Evolutionary conservation across 1,139 yeast genomes (phyloP).

Genomic region (Suhomyces ambrosiae): DNA sequence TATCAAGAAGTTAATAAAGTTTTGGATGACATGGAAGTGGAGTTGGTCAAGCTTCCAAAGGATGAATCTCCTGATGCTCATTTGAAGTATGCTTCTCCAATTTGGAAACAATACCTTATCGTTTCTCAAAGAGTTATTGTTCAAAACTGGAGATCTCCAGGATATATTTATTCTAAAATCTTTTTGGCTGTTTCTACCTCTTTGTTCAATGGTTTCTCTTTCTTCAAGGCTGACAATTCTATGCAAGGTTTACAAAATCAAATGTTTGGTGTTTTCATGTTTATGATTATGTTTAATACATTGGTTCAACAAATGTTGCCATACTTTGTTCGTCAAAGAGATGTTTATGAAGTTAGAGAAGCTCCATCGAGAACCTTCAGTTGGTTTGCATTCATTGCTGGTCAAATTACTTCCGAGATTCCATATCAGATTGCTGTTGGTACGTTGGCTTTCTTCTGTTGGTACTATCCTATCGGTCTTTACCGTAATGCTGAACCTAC

Average conservation of each 20-base stretch:
- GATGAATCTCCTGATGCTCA: slow-evolving; percentile 25
- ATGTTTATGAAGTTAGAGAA: slow-evolving; percentile 67
- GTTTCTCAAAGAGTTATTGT: slow-evolving; percentile 60
- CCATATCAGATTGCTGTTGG: slow-evolving; percentile 39
- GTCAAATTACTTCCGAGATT: slow-evolving; percentile 39
- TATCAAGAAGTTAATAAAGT: slow-evolving; percentile 25
- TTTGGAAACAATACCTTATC: slow-evolving; percentile 49
- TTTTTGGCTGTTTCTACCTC: slow-evolving; percentile 53
- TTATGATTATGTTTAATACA: slow-evolving; percentile 50
- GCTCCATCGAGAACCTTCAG: slow-evolving; percentile 65
- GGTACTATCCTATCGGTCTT: slow-evolving; percentile 47
- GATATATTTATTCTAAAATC: slow-evolving; percentile 67
- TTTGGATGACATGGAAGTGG: slow-evolving; percentile 31
- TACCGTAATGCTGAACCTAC: slow-evolving; percentile 36
- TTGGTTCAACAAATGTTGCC: slow-evolving; percentile 77
- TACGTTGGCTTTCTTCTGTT: slow-evolving; percentile 38
- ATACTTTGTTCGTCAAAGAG: slow-evolving; percentile 68
- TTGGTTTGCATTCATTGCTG: slow-evolving; percentile 48
- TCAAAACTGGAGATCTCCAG: slow-evolving; percentile 78
- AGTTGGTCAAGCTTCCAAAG: slow-evolving; percentile 30
- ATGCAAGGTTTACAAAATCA: slow-evolving; percentile 63
- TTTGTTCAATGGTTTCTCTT: slow-evolving; percentile 73
- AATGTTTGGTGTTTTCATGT: slow-evolving; percentile 58
- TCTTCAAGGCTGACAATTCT: slow-evolving; percentile 65
- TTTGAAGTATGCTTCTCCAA: slow-evolving; percentile 47